phyloP scores from a whole-genome alignment of 352 stramenopile genomes.

The Phytophthora pluvialis region DNA sequence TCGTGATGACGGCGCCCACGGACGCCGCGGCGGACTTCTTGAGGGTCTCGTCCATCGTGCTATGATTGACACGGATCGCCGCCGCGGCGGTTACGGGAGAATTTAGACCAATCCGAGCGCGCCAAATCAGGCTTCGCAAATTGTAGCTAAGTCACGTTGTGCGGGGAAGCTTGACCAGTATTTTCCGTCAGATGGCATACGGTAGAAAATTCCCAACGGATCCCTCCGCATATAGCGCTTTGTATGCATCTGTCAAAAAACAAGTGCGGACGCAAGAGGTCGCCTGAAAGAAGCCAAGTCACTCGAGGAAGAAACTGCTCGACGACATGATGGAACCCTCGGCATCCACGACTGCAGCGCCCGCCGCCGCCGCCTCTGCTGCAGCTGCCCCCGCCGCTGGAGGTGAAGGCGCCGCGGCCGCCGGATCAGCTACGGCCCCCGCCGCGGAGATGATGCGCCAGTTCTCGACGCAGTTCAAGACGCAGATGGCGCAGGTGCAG shows the following conservation, averaged over 20 bases:
- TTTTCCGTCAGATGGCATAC: constrained; percentile 8
- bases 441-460: constrained; percentile 33
- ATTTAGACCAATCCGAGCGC: constrained; percentile 23
- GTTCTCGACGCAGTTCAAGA: constrained; percentile 39
- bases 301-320: constrained; percentile 27
- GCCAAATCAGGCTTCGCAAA: background rate
- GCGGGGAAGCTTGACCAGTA: constrained; percentile 8
- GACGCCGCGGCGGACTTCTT: constrained; percentile 75
- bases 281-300: constrained; percentile 14
- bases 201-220: constrained; percentile 17
- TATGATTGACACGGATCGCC: constrained; percentile 8
- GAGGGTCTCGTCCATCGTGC: constrained; percentile 63
- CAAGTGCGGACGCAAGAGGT: constrained; percentile 2
- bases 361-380: constrained; percentile 4
- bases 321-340: constrained; percentile 41
- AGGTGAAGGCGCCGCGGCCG: background rate
- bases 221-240: constrained; percentile 31
- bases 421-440: background rate
- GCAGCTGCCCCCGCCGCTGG: constrained; percentile 1
- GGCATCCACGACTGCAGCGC: constrained; percentile 25
- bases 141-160: constrained; percentile 32
- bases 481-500: constrained; percentile 59
- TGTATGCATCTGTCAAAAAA: constrained; percentile 10
- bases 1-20: constrained; percentile 70
- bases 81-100: constrained; percentile 2